Base-by-base conservation (phyloP, 2,329 filamentous ascomycete genomes). In the Ramularia endophylla region DNA sequence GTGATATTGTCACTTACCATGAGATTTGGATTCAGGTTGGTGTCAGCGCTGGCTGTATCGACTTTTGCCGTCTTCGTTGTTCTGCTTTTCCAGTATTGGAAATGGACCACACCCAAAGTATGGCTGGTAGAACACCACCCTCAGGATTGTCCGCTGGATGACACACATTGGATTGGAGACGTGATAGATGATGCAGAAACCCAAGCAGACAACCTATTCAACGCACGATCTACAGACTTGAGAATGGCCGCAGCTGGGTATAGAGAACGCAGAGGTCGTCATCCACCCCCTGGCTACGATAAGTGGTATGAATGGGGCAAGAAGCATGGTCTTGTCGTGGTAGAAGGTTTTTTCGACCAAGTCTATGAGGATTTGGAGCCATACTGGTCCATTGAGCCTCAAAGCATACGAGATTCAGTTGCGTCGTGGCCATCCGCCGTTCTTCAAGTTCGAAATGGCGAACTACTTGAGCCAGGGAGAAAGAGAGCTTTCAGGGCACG, bases 301-400 rank as follows among this genome's bases (percentile, higher is more conserved):
- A 45, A 53, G 30, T 73, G 70, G 69, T 65, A 61, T 46, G 45
- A 60, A 6, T 69, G 59, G 46, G 69, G 69, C 3, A 47, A 58
- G 9, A 46, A 53, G 2, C 51, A 64, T 25, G 47, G 65, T 38
- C 60, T 64, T 0, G 36, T 70, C 17, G 54, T 73, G 1, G 53
- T 72, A 6, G 70, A 72, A 47, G 64, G 67, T 3, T 65, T 70
- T 37, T 72, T 70, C 48, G 69, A 72, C 39, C 68, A 67, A 36
- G 67, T 73, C 4, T 69, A 72, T 46, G 52, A 67, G 41, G 70
- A 72, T 35, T 36, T 72, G 12, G 59, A 55, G 19, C 70, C 69
- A 0, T 72, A 69, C 44, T 72, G 70, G 69, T 66, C 58, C 1
- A 27, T 71, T 0, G 40, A 57, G 6, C 55, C 70, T 3, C 44